Base-by-base conservation (phyloP, 495 filamentous ascomycete species). In the Podospora australis region DNA sequence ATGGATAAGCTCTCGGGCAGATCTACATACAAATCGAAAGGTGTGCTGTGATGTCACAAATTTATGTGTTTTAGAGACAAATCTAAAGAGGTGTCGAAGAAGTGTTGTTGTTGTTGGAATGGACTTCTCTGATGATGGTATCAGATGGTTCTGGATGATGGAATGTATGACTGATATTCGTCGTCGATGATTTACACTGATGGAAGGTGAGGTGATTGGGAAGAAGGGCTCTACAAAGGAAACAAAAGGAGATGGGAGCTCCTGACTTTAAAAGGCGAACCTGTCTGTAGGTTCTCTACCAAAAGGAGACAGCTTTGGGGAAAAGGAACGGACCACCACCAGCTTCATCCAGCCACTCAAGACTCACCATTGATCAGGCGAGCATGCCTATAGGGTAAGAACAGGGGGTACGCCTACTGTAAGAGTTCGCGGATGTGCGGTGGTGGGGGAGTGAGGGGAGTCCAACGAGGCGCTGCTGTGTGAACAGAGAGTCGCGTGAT, bases 401-500 rank as follows among this genome's bases (percentile, higher is more conserved):
- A 49, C 57, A 58, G 52, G 54, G 62, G 57, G 35, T 28, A 26
- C 25, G 22, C 26, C n/a, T n/a, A n/a, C n/a, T n/a, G n/a, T n/a
- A n/a, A n/a, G n/a, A 11, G 26, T 43, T 25, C 23, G 40, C 49
- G 39, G 36, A 34, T 24, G 30, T 34, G 56, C 39, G 41, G 39
- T 36, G 38, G 19, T 43, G 22, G 35, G 8, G 16, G 42, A 24
- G 44, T 42, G 55, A 36, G 26, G 35, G 46, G 22, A 49, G 53
- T 42, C 48, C 19, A n/a, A 50, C 52, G 54, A 54, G 55, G 54
- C 53, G 50, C 36, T n/a, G n/a, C n/a, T 39, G 50, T 39, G 36
- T 24, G 35, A n/a, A n/a, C n/a, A n/a, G n/a, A 44, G 25, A 54
- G 59, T 65, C 62, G 60, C 59, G 62, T 63, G 62, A 65, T 60